Conservation (phyloP, 1,139 yeast species). For the Maudiozyma humilis region DNA sequence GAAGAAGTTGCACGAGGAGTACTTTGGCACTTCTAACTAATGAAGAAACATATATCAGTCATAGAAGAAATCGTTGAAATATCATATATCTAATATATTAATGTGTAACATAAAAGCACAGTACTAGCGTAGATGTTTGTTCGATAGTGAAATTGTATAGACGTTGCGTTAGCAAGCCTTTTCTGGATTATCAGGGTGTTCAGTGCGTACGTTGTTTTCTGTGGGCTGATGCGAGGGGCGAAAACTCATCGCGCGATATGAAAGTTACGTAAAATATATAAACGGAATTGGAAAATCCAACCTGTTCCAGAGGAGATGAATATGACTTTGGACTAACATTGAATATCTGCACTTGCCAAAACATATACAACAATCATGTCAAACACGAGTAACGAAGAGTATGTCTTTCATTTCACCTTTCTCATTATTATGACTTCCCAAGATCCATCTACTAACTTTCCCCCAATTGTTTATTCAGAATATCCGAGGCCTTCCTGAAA, state of each 20-base stretch:
- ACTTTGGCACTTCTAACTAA: slow-evolving; percentile 19
- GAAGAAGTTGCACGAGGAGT: slow-evolving; percentile 71
- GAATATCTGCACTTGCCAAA: neutral
- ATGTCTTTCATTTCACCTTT: neutral
- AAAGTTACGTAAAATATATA: neutral
- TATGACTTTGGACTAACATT: neutral
- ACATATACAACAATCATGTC: neutral
- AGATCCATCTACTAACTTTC: too few relatives aligned
- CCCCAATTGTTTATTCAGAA: slow-evolving; percentile 5
- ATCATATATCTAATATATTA: neutral
- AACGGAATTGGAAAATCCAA: neutral
- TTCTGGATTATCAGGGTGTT: too few relatives aligned
- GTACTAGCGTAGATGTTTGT: neutral
- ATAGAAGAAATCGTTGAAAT: neutral
- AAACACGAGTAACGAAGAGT: neutral
- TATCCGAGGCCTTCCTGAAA: slow-evolving; percentile 29
- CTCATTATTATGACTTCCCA: too few relatives aligned
- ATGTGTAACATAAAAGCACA: neutral
- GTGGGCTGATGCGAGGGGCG: neutral
- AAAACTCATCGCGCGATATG: neutral
- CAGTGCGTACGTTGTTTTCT: too few relatives aligned
- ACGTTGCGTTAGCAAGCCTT: too few relatives aligned
- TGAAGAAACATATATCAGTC: neutral
- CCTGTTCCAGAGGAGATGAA: neutral
- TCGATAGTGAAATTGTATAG: too few relatives aligned